A percentile compares a stretch with the other conserved stretches of the same genome.
Conservation (phyloP, 768 basidiomycete genomes). For the Leccinum variicolor region DNA sequence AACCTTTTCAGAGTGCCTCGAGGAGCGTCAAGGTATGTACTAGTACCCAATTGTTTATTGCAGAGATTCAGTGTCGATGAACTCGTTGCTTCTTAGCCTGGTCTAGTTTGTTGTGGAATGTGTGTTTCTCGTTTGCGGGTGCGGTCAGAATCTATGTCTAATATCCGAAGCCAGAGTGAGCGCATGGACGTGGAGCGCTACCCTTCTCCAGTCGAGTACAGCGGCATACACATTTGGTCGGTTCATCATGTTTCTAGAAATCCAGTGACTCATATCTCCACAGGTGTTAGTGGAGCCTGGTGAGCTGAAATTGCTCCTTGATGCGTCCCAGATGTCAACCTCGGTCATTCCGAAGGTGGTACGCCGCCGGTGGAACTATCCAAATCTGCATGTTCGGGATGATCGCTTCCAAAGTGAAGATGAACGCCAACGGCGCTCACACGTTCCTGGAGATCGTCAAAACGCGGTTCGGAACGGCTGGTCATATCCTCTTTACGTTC, state of each 20-base stretch:
- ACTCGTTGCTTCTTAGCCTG: conserved; percentile 33
- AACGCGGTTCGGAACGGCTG: conserved; percentile 43
- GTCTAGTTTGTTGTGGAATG: conserved; percentile 50
- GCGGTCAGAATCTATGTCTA: not conserved
- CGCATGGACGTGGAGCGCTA: conserved; percentile 58
- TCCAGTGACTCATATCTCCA: not conserved
- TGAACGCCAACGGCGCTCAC: conserved; percentile 55
- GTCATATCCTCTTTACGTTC: conserved; percentile 50
- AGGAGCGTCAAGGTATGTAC: conserved; percentile 40
- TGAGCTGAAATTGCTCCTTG: conserved; percentile 12
- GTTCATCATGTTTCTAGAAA: not conserved
- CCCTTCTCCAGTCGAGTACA: conserved; percentile 51
- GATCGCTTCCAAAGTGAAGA: conserved; percentile 55
- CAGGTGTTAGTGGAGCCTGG: conserved; percentile 50
- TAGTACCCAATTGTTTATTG: not conserved
- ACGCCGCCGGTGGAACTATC: conserved; percentile 49
- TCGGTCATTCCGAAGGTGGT: conserved; percentile 36
- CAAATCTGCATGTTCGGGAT: conserved; percentile 53
- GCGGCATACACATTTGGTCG: conserved; percentile 47
- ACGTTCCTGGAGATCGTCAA: conserved; percentile 59
- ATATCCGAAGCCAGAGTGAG: conserved; percentile 35
- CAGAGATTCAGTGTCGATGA: not conserved
- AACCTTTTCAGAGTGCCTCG: conserved; percentile 37
- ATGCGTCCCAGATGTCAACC: not conserved
- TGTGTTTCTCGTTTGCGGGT: conserved; percentile 16